Percentiles rank a stretch among this genome's conserved stretches.
Conservation (phyloP, 208 protist genomes). For the Trypanosoma mega region DNA sequence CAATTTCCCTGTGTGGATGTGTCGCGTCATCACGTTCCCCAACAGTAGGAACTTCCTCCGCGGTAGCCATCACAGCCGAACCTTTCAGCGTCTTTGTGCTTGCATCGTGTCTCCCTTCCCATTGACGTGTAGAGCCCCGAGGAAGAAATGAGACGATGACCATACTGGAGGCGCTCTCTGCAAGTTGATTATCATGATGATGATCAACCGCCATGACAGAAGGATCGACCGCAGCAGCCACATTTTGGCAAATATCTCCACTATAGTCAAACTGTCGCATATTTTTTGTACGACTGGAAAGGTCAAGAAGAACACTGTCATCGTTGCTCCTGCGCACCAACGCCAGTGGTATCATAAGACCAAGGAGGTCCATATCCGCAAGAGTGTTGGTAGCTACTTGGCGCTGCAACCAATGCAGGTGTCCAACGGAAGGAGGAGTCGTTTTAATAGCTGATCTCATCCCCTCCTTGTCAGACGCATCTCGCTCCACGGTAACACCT, state of each 20-base stretch:
- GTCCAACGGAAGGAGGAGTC: slow-evolving; percentile 44
- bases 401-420: slow-evolving; percentile 82
- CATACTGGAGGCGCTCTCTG: background rate
- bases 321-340: background rate
- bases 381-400: slow-evolving; percentile 62
- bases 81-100: too few species aligned
- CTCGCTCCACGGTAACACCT: too few species aligned
- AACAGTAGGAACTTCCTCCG: background rate
- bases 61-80: background rate
- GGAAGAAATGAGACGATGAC: background rate
- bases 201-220: too few species aligned
- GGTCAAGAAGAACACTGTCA: slow-evolving; percentile 23
- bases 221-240: too few species aligned
- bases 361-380: slow-evolving; percentile 52
- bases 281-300: slow-evolving; percentile 20
- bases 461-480: too few species aligned
- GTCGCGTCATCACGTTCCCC: background rate
- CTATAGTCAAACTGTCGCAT: slow-evolving; percentile 9
- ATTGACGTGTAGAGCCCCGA: too few species aligned
- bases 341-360: slow-evolving; percentile 25
- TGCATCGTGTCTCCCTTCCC: too few species aligned
- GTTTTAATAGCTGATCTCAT: background rate
- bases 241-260: slow-evolving; percentile 23
- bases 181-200: background rate
- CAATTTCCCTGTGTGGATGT: slow-evolving; percentile 3